A percentile compares a stretch with the other conserved stretches of the same genome.
Evolutionary conservation across 257 asterid genomes (phyloP).

Genomic region (Striga asiatica): DNA sequence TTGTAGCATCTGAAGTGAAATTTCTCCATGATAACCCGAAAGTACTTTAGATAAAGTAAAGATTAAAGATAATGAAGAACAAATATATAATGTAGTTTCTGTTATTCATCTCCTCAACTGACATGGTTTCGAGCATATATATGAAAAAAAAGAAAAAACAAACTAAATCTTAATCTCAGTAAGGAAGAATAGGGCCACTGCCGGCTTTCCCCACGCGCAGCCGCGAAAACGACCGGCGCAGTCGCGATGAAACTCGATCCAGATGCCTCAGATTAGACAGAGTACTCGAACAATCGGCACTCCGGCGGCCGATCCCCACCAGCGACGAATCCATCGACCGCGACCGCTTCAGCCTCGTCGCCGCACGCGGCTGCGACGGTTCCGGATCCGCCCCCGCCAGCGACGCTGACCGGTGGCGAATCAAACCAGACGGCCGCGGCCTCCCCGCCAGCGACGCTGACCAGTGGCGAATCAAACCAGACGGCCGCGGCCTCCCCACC

Average conservation of each 20-base stretch:
- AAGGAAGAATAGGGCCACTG: conserved; percentile 26
- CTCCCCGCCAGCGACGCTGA: not conserved
- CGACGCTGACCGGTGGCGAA: conserved; percentile 28
- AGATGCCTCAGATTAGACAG: conserved; percentile 17
- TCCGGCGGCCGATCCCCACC: conserved; percentile 16
- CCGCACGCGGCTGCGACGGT: conserved; percentile 4
- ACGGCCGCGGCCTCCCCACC: not conserved
- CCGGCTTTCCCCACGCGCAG: conserved; percentile 19
- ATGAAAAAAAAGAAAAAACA: not conserved
- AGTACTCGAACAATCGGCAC: conserved; percentile 10
- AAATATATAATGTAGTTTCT: too few relatives aligned
- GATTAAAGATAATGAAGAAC: too few relatives aligned
- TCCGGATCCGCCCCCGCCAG: not conserved
- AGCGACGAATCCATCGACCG: conserved; percentile 39
- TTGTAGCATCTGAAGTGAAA: too few relatives aligned
- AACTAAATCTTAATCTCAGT: too few relatives aligned
- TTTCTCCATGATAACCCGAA: too few relatives aligned
- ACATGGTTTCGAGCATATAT: too few relatives aligned
- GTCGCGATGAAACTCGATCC: conserved; percentile 28
- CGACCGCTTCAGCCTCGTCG: conserved; percentile 50
- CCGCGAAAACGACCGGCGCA: conserved; percentile 30
- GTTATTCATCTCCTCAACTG: too few relatives aligned
- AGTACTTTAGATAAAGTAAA: too few relatives aligned
- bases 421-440: conserved; percentile 6
- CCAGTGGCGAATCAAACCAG: conserved; percentile 22